Conservation (phyloP, 371 early-diverging fungal genomes). For the Vairimorpha necatrix region DNA sequence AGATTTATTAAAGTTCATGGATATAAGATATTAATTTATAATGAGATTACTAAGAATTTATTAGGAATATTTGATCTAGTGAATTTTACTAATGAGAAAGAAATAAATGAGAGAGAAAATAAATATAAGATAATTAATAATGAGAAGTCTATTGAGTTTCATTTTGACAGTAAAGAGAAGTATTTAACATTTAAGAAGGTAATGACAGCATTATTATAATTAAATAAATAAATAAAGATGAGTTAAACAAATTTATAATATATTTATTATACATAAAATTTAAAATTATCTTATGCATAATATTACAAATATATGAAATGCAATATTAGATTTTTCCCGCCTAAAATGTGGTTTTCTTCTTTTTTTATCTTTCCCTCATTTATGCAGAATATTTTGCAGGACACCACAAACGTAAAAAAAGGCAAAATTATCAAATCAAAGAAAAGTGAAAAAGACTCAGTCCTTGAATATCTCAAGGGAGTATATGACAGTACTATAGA, state of each 20-base stretch:
- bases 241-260: not conserved
- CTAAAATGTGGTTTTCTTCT: not conserved
- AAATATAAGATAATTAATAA: slow-evolving; percentile 19
- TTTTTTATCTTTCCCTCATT: slow-evolving; percentile 18
- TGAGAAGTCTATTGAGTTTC: slow-evolving; percentile 23
- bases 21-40: slow-evolving; percentile 48
- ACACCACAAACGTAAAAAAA: slow-evolving; percentile 61
- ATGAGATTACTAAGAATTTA: slow-evolving; percentile 44
- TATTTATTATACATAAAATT: not conserved
- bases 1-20: slow-evolving; percentile 58
- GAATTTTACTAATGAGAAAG: not conserved
- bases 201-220: slow-evolving; percentile 25
- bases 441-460: slow-evolving; percentile 49
- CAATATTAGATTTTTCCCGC: not conserved
- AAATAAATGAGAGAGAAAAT: slow-evolving; percentile 28
- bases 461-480: slow-evolving; percentile 50
- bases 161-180: slow-evolving; percentile 47
- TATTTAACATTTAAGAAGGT: slow-evolving; percentile 13
- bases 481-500: slow-evolving; percentile 53
- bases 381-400: slow-evolving; percentile 54
- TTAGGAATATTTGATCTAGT: slow-evolving; percentile 35
- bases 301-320: no score
- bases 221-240: not conserved
- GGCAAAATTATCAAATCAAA: slow-evolving; percentile 11
- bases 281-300: not conserved